A percentile compares a stretch with the other conserved stretches of the same genome.
phyloP scores from a whole-genome alignment of 176 grass and related monocot species.

The Avena atlantica region DNA sequence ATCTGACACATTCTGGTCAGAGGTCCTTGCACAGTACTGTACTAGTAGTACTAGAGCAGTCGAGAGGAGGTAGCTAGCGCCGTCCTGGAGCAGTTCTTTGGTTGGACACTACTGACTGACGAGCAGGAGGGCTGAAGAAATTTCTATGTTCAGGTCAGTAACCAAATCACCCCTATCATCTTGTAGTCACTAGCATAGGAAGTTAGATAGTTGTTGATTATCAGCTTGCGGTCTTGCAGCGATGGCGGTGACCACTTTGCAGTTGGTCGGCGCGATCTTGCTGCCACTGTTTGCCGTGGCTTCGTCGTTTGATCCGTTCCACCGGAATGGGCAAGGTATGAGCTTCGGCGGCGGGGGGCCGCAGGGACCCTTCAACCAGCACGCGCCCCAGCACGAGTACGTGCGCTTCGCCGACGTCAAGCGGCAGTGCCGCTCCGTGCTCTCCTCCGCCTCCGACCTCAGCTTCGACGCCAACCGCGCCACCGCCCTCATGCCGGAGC shows the following conservation, averaged over 20 bases:
- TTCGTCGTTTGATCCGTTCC: slow-evolving; percentile 41
- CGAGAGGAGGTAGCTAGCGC: neutral
- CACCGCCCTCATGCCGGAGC: slow-evolving; percentile 59
- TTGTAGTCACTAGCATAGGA: neutral
- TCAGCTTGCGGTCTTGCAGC: neutral
- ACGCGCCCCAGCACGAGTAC: slow-evolving; percentile 56
- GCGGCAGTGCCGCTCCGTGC: slow-evolving; percentile 56
- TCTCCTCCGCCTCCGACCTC: slow-evolving; percentile 52
- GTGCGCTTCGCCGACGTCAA: slow-evolving; percentile 64
- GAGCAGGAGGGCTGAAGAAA: slow-evolving; percentile 14
- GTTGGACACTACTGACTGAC: neutral
- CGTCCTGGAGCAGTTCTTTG: slow-evolving; percentile 1
- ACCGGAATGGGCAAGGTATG: neutral
- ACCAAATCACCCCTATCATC: neutral
- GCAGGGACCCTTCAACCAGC: slow-evolving; percentile 41
- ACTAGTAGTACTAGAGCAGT: neutral
- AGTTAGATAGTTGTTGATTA: neutral
- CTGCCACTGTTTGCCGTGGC: slow-evolving; percentile 31
- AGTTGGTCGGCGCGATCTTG: slow-evolving; percentile 13
- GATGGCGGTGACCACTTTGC: slow-evolving; percentile 9
- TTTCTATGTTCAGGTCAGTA: slow-evolving; percentile 45
- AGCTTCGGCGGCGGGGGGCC: neutral
- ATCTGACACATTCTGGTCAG: slow-evolving; percentile 61
- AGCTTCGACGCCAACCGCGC: slow-evolving; percentile 66
- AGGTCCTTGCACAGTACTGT: slow-evolving; percentile 38